A percentile compares a stretch with the other conserved stretches of the same genome.
These are phyloP conservation scores for Mycena olivaceomarginata DNA, from an alignment of 768 basidiomycete genomes.

Conservation along the genomic window DNA sequence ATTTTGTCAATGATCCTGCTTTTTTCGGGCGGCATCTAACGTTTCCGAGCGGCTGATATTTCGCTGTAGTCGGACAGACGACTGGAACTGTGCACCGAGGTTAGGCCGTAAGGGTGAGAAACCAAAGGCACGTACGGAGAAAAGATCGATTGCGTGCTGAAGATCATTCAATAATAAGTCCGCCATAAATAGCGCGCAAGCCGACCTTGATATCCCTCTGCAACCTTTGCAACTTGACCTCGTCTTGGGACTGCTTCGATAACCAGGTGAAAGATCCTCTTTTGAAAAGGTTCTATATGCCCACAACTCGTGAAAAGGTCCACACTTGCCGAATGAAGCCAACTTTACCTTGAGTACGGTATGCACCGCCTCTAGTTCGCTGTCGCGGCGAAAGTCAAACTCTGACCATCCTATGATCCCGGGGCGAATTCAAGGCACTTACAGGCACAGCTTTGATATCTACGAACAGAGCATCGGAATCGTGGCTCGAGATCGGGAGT, in stretches of 20 bases:
- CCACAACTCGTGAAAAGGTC: not conserved
- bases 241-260: conserved; percentile 42
- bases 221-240: conserved; percentile 37
- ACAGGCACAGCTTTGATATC: conserved; percentile 46
- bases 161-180: not conserved
- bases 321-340: not conserved
- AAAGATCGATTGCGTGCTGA: conserved; percentile 45
- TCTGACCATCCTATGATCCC: no score
- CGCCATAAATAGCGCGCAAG: not conserved
- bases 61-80: conserved; percentile 32
- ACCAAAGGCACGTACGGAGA: conserved; percentile 34
- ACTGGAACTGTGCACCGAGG: conserved; percentile 30
- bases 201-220: conserved; percentile 43
- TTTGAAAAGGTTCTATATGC: conserved; percentile 36
- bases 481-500: not conserved
- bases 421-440: conserved; percentile 18
- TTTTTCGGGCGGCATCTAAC: conserved; percentile 39
- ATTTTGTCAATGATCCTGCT: conserved; percentile 43
- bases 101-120: not conserved
- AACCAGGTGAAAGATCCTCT: conserved; percentile 41
- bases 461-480: not conserved
- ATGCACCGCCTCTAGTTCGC: conserved; percentile 43
- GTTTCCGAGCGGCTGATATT: conserved; percentile 36
- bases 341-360: conserved; percentile 34
- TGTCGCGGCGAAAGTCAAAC: conserved; percentile 34